Conservation (phyloP, 805 yeast genomes). For the Kuraishia molischiana region DNA sequence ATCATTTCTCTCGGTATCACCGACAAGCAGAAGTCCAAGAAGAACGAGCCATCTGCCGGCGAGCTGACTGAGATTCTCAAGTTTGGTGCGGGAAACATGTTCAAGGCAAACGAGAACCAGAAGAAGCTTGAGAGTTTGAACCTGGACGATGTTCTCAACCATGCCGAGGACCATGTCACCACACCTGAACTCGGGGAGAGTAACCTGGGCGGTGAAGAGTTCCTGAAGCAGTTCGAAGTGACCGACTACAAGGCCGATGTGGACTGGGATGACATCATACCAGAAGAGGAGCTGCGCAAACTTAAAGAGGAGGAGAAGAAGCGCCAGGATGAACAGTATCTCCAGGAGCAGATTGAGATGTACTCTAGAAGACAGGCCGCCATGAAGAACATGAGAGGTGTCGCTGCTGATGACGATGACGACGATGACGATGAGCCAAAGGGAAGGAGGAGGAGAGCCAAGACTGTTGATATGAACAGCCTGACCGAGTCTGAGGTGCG, state of each 20-base stretch:
- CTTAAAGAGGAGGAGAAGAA: slow-evolving; percentile 88
- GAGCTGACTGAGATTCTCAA: slow-evolving; percentile 90
- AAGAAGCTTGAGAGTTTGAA: slow-evolving; percentile 92
- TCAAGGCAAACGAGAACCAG: slow-evolving; percentile 87
- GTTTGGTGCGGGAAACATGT: slow-evolving; percentile 98
- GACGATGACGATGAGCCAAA: slow-evolving; percentile 21
- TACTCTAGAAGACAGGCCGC: slow-evolving; percentile 75
- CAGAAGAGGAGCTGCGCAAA: slow-evolving; percentile 81
- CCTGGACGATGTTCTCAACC: slow-evolving; percentile 89
- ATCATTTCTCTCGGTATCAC: slow-evolving; percentile 94
- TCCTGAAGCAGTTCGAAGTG: slow-evolving; percentile 92
- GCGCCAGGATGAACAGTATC: slow-evolving; percentile 74
- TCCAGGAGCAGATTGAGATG: slow-evolving; percentile 86
- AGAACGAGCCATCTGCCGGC: slow-evolving; percentile 68
- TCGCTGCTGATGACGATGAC: slow-evolving; percentile 20
- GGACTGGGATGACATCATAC: slow-evolving; percentile 98
- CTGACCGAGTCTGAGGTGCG: slow-evolving; percentile 83
- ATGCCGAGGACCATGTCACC: slow-evolving; percentile 95
- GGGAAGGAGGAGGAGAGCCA: slow-evolving; percentile 24
- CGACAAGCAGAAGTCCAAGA: slow-evolving; percentile 49
- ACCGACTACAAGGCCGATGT: slow-evolving; percentile 98
- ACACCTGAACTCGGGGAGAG: slow-evolving; percentile 96
- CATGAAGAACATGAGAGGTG: slow-evolving; percentile 40
- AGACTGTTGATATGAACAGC: slow-evolving; percentile 31
- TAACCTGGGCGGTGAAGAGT: slow-evolving; percentile 97